Evolutionary conservation across 2,329 filamentous ascomycete genomes (phyloP).

Genomic region (Colletotrichum cereale): DNA sequence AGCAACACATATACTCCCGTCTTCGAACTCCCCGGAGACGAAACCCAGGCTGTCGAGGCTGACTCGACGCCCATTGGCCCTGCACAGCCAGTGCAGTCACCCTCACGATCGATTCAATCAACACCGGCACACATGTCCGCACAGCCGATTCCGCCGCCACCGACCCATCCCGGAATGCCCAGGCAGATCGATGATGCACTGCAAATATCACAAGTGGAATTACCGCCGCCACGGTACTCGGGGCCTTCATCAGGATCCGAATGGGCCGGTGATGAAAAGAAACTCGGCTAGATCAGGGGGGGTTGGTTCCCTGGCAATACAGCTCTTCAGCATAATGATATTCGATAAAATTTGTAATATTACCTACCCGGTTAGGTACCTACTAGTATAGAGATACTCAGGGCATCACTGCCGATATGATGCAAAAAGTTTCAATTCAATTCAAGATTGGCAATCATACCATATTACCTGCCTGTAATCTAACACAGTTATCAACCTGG

Average conservation of each 20-base stretch:
- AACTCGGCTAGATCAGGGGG: constrained; percentile 21
- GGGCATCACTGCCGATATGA: constrained; percentile 26
- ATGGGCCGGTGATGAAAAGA: constrained; percentile 37
- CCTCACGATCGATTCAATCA: constrained; percentile 32
- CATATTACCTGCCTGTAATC: neutral
- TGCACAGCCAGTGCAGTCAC: constrained; percentile 10
- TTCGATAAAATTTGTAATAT: constrained; percentile 32
- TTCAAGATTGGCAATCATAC: neutral
- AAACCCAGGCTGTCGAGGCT: constrained; percentile 32
- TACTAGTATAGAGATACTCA: constrained; percentile 11
- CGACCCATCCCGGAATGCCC: constrained; percentile 24
- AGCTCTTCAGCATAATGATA: constrained; percentile 39
- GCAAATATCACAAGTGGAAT: constrained; percentile 38
- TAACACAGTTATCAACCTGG: neutral
- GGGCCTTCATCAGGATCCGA: constrained; percentile 19
- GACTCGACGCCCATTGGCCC: constrained; percentile 34
- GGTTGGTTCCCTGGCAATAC: constrained; percentile 21
- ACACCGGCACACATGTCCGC: constrained; percentile 16
- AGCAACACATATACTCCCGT: constrained; percentile 16
- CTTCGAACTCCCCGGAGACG: constrained; percentile 36
- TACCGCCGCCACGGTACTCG: constrained; percentile 34
- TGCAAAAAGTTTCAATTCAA: constrained; percentile 14
- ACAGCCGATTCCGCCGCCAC: constrained; percentile 18
- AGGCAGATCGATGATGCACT: constrained; percentile 35
- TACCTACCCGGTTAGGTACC: constrained; percentile 2